Percentiles rank a stretch among this genome's conserved stretches.
These are phyloP conservation scores for Geranomyces michiganensis DNA, from an alignment of 192 early-diverging fungal species.

Conservation along the genomic window DNA sequence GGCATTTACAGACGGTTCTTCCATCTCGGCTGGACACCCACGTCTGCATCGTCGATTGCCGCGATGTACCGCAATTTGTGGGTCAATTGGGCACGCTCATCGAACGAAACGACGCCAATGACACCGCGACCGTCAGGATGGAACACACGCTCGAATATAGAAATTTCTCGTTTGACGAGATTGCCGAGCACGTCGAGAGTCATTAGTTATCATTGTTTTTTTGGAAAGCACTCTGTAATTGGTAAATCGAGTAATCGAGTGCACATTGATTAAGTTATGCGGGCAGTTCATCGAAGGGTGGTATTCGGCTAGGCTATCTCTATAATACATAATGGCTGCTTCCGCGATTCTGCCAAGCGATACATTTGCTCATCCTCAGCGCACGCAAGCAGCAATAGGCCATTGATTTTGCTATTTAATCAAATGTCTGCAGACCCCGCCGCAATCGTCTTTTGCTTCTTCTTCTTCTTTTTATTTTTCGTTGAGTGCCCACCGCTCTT, in stretches of 20 bases:
- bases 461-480: conserved; percentile 15
- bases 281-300: no score
- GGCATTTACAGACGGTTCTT: neutral
- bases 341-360: no score
- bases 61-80: conserved; percentile 8
- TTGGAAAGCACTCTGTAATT: no score
- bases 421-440: no score
- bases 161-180: conserved; percentile 32
- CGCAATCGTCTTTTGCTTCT: conserved; percentile 6
- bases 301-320: neutral
- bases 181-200: conserved; percentile 33
- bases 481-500: neutral
- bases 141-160: conserved; percentile 27
- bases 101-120: conserved; percentile 29
- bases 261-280: no score
- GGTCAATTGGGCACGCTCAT: conserved; percentile 33
- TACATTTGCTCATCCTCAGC: no score
- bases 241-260: no score
- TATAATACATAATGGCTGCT: conserved; percentile 5
- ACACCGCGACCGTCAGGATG: conserved; percentile 32
- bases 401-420: no score
- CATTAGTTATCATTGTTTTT: no score
- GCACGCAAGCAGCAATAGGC: no score
- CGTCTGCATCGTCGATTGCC: conserved; percentile 31
- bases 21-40: conserved; percentile 13